phyloP scores from a whole-genome alignment of 2,329 filamentous ascomycete species.

The Fusarium irregulare region DNA sequence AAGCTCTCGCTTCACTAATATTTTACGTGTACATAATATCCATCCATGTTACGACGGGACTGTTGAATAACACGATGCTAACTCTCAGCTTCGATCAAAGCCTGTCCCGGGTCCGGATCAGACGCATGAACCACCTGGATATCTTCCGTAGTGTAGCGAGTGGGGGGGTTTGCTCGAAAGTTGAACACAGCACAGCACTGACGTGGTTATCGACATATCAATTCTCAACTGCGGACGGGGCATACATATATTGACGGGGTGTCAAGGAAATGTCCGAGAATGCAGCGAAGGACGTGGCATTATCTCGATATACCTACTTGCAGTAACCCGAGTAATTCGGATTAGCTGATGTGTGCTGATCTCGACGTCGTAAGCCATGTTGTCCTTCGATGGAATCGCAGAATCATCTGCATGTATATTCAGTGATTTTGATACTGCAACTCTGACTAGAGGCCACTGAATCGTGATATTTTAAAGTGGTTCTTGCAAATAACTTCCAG shows the following conservation, averaged over 20 bases:
- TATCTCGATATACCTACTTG: not conserved
- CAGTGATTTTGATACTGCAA: not conserved
- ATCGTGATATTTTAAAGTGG: constrained; percentile 5
- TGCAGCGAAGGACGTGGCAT: not conserved
- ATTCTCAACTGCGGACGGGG: constrained; percentile 1
- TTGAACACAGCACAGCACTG: not conserved
- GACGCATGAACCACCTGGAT: constrained; percentile 12
- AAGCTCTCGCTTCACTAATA: not conserved
- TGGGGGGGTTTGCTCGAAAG: not conserved
- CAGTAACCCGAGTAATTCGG: not conserved
- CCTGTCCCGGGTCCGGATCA: constrained; percentile 7
- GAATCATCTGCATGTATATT: not conserved
- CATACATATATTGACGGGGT: not conserved
- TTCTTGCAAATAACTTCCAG: not conserved
- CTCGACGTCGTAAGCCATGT: not conserved
- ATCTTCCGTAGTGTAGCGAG: not conserved
- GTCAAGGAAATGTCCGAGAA: constrained; percentile 9
- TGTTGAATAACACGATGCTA: not conserved
- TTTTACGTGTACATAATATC: not conserved
- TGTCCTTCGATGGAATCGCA: not conserved
- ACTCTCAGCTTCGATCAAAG: constrained; percentile 4
- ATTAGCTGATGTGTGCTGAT: not conserved
- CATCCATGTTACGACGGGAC: not conserved
- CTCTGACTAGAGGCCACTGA: not conserved
- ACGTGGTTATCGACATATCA: constrained; percentile 5